Evolutionary conservation across 108 stramenopile genomes (phyloP), one percentile per base, ranked within the genome.

Genomic region (Asterionellopsis glacialis): DNA sequence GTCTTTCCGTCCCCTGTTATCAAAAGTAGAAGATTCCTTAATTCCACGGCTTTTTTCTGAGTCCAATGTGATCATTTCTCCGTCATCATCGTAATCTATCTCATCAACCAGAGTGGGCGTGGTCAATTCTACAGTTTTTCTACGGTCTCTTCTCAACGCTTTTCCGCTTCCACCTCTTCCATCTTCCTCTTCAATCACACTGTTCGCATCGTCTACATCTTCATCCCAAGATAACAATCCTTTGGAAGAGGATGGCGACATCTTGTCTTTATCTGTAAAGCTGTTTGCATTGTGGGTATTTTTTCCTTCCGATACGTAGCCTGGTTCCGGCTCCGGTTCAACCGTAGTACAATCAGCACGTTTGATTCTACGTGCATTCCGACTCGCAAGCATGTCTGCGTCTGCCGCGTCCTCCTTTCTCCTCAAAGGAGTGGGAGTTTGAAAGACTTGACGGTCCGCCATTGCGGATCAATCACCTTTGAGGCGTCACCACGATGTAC

Each of bases 101-200:
- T 82, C 81, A 51, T 82, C 81, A 41, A 76, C 51, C 28, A 82
- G 50, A 1, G 76, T 77, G 0, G 81, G 81, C 41, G 81, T 82
- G 40, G 75, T 65, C 25, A 49, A 2, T 25, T 82, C 73, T 21
- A 65, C 51, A n/a, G 49, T 22, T 60, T 77, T 77, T 26, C 69
- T 41, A 1, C 21, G 47, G 43, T 76, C 74, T 50, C 15, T 16
- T 16, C 40, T 16, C 47, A 48, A 9, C 2, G 47, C 16, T 21
- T 21, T 48, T 21, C 47, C 16, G 47, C 47, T 21, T 21, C 47
- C 21, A 48, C 21, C 47, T 48, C 47, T 21, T 9, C 47, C 21
- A 9, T 48, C 47, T 48, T 48, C 47, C 19, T 21, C 47, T 9
- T 48, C 47, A 9, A 16, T 48, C 5, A 48, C 47, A 48, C 47